phyloP scores from a whole-genome alignment of 257 asterid species.

The Capsicum rhomboideum region DNA sequence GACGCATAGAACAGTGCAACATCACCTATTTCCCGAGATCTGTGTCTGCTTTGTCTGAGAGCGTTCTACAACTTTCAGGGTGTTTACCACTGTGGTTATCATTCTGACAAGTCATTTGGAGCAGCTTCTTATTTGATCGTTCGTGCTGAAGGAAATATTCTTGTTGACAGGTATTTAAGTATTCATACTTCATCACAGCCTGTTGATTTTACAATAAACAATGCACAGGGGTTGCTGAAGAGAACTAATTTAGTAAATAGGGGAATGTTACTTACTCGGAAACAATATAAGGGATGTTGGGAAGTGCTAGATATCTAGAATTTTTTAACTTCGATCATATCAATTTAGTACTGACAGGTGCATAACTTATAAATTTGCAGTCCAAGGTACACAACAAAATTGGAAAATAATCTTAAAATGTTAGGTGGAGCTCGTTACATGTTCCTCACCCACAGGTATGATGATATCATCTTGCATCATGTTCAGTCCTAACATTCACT shows the following conservation, averaged over 20 bases:
- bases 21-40: background rate
- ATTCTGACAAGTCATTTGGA: conserved; percentile 66
- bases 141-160: conserved; percentile 65
- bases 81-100: conserved; percentile 70
- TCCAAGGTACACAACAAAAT: conserved; percentile 46
- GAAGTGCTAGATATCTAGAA: background rate
- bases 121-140: conserved; percentile 54
- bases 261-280: background rate
- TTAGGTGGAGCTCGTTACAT: conserved; percentile 69
- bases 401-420: conserved; percentile 43
- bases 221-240: background rate
- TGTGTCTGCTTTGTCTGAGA: background rate
- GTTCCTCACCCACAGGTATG: conserved; percentile 71
- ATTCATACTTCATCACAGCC: background rate
- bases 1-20: background rate
- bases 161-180: conserved; percentile 51
- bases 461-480: background rate
- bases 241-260: background rate
- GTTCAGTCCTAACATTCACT: background rate
- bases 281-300: background rate
- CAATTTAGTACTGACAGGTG: background rate
- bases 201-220: background rate
- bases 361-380: conserved; percentile 26
- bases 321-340: background rate
- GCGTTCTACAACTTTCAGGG: conserved; percentile 26